phyloP scores from a whole-genome alignment of 2,329 filamentous ascomycete genomes.

The Colletotrichum cordylinicola region DNA sequence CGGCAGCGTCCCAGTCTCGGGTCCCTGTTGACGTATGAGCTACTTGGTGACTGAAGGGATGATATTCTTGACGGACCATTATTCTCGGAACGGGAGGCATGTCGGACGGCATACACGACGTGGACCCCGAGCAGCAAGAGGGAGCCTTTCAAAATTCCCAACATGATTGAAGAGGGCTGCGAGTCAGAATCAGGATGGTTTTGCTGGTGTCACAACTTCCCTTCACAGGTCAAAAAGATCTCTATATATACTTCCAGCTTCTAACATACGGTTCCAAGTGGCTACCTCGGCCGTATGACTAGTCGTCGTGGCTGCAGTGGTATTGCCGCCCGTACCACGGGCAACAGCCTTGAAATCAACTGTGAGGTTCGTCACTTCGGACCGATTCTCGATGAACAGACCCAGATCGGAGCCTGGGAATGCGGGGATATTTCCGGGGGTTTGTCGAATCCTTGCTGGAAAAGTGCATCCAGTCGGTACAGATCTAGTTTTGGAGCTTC shows the following conservation, averaged over 20 bases:
- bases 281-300: not conserved
- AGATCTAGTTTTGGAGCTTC: rapidly evolving
- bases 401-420: not conserved
- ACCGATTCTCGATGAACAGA: not conserved
- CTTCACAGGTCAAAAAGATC: rapidly evolving
- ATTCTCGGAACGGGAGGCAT: not conserved
- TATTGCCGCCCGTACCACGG: not conserved
- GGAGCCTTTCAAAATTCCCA: not conserved
- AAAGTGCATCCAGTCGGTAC: not conserved
- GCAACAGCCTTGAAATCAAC: rapidly evolving
- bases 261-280: rapidly evolving
- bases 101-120: rapidly evolving
- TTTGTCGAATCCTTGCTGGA: not conserved
- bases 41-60: rapidly evolving
- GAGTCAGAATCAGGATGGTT: not conserved
- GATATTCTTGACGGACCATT: not conserved
- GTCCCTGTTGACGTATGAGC: not conserved
- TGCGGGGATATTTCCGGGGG: not conserved
- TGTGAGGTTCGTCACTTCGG: not conserved
- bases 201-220: not conserved
- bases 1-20: conserved; percentile 59
- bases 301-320: not conserved
- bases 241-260: not conserved
- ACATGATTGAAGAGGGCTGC: not conserved
- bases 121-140: not conserved